Evolutionary conservation across 345 rosid genomes (phyloP).

Genomic region (Passiflora organensis): DNA sequence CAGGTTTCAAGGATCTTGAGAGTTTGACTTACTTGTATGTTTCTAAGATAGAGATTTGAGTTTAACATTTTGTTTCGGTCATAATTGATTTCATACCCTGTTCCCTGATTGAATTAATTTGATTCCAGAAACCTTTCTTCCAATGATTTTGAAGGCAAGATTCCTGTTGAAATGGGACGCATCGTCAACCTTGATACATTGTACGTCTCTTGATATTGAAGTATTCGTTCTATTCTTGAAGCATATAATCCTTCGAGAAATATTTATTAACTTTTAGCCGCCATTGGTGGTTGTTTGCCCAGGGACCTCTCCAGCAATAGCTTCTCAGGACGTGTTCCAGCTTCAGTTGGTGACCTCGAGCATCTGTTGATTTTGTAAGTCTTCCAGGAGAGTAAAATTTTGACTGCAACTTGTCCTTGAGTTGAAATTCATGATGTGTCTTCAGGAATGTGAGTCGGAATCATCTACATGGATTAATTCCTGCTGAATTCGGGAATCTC

Average conservation of each 20-base stretch:
- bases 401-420: background rate
- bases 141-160: conserved; percentile 66
- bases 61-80: no score
- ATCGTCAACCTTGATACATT: conserved; percentile 81
- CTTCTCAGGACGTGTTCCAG: conserved; percentile 69
- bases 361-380: conserved; percentile 86
- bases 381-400: background rate
- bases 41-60: background rate
- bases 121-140: conserved; percentile 60
- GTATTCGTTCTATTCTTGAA: background rate
- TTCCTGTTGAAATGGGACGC: conserved; percentile 74
- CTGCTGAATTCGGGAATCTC: conserved; percentile 78
- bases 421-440: background rate
- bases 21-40: conserved; percentile 93
- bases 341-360: conserved; percentile 80
- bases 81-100: background rate
- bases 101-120: background rate
- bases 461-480: conserved; percentile 54
- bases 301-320: conserved; percentile 86
- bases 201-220: conserved; percentile 31
- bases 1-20: conserved; percentile 60
- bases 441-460: conserved; percentile 74
- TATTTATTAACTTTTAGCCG: no score
- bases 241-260: no score
- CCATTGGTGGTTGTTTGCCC: background rate